Evolutionary conservation across 345 rosid species (phyloP).

Genomic region (Alliaria petiolata): DNA sequence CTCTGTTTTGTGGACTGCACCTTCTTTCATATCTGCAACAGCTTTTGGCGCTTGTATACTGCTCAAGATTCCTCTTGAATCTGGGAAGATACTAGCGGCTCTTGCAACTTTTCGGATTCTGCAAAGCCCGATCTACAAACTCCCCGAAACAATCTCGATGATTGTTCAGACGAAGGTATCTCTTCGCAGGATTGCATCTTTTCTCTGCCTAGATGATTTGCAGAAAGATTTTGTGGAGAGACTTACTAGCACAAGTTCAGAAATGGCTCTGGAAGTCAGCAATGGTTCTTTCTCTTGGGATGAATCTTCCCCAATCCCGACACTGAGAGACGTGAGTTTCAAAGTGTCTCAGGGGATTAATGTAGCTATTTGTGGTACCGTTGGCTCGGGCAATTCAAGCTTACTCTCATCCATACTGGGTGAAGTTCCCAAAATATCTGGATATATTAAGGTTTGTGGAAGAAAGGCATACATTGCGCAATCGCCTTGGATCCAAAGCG

Average conservation of each 20-base stretch:
- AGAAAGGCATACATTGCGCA: constrained; percentile 68
- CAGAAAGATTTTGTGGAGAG: constrained; percentile 33
- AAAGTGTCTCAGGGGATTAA: constrained; percentile 50
- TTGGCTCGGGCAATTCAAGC: constrained; percentile 76
- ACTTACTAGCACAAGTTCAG: constrained; percentile 29
- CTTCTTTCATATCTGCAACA: constrained; percentile 46
- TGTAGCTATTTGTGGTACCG: constrained; percentile 66
- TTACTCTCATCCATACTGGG: constrained; percentile 63
- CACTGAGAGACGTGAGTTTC: constrained; percentile 48
- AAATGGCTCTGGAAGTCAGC: constrained; percentile 35
- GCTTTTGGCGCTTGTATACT: constrained; percentile 52
- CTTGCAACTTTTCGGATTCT: constrained; percentile 61
- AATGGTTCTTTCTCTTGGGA: constrained; percentile 64
- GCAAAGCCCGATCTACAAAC: constrained; percentile 41
- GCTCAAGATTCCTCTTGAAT: constrained; percentile 44
- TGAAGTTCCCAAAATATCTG: constrained; percentile 58
- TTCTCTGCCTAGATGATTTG: constrained; percentile 58
- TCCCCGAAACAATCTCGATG: constrained; percentile 56
- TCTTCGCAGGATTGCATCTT: constrained; percentile 50
- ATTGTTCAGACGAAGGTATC: constrained; percentile 62
- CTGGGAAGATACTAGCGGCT: constrained; percentile 58
- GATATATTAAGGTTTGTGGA: constrained; percentile 51
- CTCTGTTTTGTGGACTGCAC: constrained; percentile 49
- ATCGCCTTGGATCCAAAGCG: constrained; percentile 84
- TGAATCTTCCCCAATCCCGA: constrained; percentile 26